Percentiles rank a stretch among this genome's conserved stretches.
These are phyloP conservation scores for Zygoascus sp. DNA, from an alignment of 1,139 yeast species.

Conservation along the genomic window DNA sequence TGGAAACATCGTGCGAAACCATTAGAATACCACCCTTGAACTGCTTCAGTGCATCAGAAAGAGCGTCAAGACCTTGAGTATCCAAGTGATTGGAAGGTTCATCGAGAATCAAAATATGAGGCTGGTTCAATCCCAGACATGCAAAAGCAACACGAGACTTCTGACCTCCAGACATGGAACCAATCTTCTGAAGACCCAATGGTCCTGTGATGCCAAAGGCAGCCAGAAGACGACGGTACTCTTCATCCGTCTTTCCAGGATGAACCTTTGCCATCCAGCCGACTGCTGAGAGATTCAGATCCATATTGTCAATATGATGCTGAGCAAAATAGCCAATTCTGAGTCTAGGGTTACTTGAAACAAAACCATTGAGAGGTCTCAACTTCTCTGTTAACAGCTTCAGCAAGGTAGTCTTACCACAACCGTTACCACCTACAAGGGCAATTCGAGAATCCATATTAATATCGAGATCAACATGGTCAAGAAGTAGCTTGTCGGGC, in stretches of 20 bases:
- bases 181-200: slow-evolving; percentile 87
- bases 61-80: slow-evolving; percentile 95
- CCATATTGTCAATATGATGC: slow-evolving; percentile 99
- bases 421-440: slow-evolving; percentile 97
- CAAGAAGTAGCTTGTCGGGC: slow-evolving; percentile 56
- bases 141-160: slow-evolving; percentile 98
- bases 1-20: slow-evolving; percentile 96
- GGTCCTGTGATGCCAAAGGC: slow-evolving; percentile 97
- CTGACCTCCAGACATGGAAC: slow-evolving; percentile 92
- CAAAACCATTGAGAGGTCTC: slow-evolving; percentile 67
- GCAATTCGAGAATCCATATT: slow-evolving; percentile 95
- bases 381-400: slow-evolving; percentile 78
- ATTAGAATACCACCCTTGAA: slow-evolving; percentile 94
- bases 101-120: slow-evolving; percentile 90
- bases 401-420: slow-evolving; percentile 94
- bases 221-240: slow-evolving; percentile 93
- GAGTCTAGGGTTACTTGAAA: slow-evolving; percentile 75
- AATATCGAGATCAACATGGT: slow-evolving; percentile 80
- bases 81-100: slow-evolving; percentile 99
- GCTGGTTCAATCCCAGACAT: slow-evolving; percentile 80
- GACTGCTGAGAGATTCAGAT: slow-evolving; percentile 78
- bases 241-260: slow-evolving; percentile 96
- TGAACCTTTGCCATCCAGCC: slow-evolving; percentile 86
- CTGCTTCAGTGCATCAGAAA: slow-evolving; percentile 78
- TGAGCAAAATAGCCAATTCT: slow-evolving; percentile 99